Base-by-base conservation (phyloP, 495 filamentous ascomycete species). In the Lasiosphaeriaceae sp. region DNA sequence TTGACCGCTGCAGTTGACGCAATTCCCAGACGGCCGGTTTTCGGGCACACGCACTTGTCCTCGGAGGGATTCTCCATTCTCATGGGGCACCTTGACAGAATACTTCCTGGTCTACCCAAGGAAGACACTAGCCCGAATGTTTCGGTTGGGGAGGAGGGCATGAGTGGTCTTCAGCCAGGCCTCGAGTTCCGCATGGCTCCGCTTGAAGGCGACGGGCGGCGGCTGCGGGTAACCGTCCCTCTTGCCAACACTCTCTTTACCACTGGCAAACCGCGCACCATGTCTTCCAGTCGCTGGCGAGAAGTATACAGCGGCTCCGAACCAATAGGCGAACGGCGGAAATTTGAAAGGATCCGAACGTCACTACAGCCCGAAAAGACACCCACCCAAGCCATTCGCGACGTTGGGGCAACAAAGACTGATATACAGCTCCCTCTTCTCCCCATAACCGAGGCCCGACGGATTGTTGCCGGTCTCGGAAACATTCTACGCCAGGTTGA, bases 401-500 rank as follows among this genome's bases (percentile, higher is more conserved):
- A 50, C 14, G 20, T 37, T 37, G 11, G 24, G 31, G 45, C 51
- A 50, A 35, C 50, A 50, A n/a, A 2, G 55, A 49, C 66, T 61
- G 23, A 20, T 58, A 59, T 64, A 49, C 74, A 52, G n/a, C 64
- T 86, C 43, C 82, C 81, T n/a, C 69, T 91, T 12, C 52, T 85
- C 35, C 83, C 87, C 0, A 66, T 96, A 6, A 90, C 87, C 0
- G 67, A 75, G 23, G 78, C 86, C 37, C 80, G 87, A 41, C 78
- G 68, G 46, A 83, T 96, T 54, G 70, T 83, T 16, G 76, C 80
- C 19, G 80, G 87, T 41, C 83, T 94, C 69, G 92, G 92, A 11
- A 96, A 96, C 63, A 93, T 96, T 44, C 69, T 96, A 21, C 84
- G 89, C 47, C 80, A 83, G 34, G 54, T 95, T 47, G 76, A 84